Evolutionary conservation across 164 flowering plant genomes (phyloP).

Genomic region (Tetrastigma voinierianum): DNA sequence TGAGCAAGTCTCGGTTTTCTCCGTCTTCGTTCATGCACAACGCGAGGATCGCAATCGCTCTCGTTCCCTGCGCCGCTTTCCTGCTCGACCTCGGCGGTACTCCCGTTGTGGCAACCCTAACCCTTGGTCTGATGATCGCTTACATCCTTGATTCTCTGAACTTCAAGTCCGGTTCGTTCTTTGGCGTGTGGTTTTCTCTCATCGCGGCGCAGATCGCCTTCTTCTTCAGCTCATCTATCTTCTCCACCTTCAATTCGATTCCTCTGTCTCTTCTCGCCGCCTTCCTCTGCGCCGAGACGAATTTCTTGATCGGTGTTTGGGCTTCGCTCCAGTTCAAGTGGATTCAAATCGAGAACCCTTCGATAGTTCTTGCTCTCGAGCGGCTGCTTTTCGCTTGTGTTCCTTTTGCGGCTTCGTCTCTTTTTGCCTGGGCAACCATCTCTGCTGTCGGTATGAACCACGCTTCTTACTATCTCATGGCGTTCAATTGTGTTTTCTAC

Average conservation of each 20-base stretch:
- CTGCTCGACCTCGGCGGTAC: slow-evolving; percentile 95
- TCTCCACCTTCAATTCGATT: slow-evolving; percentile 43
- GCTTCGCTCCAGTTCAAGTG: slow-evolving; percentile 90
- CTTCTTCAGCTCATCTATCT: slow-evolving; percentile 62
- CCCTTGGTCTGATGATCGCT: slow-evolving; percentile 73
- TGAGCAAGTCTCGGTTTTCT: slow-evolving; percentile 44
- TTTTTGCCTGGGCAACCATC: slow-evolving; percentile 86
- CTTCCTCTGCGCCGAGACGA: slow-evolving; percentile 62
- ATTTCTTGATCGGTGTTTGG: slow-evolving; percentile 85
- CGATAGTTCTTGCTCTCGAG: slow-evolving; percentile 78
- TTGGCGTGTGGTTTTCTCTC: slow-evolving; percentile 81
- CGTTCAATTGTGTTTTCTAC: slow-evolving; percentile 63
- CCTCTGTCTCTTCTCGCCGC: slow-evolving; percentile 58
- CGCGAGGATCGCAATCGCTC: slow-evolving; percentile 70
- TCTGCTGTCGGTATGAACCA: slow-evolving; percentile 78
- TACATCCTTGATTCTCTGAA: slow-evolving; percentile 84
- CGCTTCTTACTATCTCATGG: slow-evolving; percentile 74
- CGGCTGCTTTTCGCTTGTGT: slow-evolving; percentile 81
- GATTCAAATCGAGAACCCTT: slow-evolving; percentile 85
- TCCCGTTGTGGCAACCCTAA: slow-evolving; percentile 68
- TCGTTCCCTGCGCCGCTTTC: slow-evolving; percentile 76
- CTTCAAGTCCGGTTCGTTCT: slow-evolving; percentile 77
- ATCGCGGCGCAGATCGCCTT: slow-evolving; percentile 73
- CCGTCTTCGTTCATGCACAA: slow-evolving; percentile 70
- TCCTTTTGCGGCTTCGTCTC: slow-evolving; percentile 57